These are phyloP conservation scores for Phaffomyces antillensis DNA, from an alignment of 805 yeast genomes.

Conservation along the genomic window DNA sequence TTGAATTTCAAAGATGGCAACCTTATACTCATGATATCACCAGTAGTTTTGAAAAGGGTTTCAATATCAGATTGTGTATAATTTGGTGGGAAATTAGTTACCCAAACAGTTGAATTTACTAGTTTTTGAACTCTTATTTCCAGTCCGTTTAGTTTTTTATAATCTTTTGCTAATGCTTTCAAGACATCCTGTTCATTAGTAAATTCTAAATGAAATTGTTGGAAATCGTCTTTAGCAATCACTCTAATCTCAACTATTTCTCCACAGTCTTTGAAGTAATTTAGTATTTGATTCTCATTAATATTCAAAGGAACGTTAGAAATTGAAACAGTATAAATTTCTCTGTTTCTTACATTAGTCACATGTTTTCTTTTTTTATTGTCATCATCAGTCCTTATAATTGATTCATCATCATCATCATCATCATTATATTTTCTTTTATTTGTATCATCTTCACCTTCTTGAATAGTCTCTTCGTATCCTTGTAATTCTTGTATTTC, in stretches of 20 bases:
- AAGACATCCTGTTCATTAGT: constrained; percentile 37
- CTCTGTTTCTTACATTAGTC: constrained; percentile 42
- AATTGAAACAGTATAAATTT: constrained; percentile 50
- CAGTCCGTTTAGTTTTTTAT: constrained; percentile 36
- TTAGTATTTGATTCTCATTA: constrained; percentile 32
- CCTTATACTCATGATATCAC: constrained; percentile 43
- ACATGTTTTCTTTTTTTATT: constrained; percentile 8
- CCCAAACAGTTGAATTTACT: constrained; percentile 53
- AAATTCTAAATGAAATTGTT: constrained; percentile 56
- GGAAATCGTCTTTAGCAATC: constrained; percentile 8
- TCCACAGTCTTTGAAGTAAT: constrained; percentile 59
- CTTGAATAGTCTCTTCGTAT: not conserved
- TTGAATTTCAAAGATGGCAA: constrained; percentile 56
- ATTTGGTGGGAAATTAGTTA: constrained; percentile 64
- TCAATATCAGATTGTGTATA: constrained; percentile 33
- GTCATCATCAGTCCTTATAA: constrained; percentile 1
- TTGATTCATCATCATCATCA: not conserved
- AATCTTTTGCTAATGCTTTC: constrained; percentile 54
- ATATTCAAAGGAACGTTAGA: constrained; percentile 35
- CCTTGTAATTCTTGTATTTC: constrained; percentile 5
- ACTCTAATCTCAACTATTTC: constrained; percentile 31
- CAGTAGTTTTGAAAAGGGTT: constrained; percentile 33
- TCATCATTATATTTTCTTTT: constrained; percentile 6
- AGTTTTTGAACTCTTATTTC: constrained; percentile 41
- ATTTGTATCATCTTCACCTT: not conserved